phyloP scores from a whole-genome alignment of 306 rosid species.

The Vigna reflexopilosa region DNA sequence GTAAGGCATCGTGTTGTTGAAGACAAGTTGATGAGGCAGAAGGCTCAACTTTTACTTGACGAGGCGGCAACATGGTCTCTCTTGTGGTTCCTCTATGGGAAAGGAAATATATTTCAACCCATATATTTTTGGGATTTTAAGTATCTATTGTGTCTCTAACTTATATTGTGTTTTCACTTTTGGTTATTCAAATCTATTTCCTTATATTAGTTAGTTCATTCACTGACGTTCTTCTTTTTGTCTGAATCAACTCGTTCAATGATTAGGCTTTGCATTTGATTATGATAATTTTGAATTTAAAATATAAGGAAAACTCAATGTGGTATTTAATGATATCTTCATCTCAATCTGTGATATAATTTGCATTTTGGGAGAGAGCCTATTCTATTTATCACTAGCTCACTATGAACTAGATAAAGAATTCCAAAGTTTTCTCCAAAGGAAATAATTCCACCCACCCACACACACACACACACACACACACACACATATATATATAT shows the following conservation, averaged over 20 bases:
- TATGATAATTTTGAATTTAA: conserved; percentile 4
- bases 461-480: no score
- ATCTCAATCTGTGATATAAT: conserved; percentile 24
- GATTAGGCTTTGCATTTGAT: conserved; percentile 24
- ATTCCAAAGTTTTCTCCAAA: conserved; percentile 6
- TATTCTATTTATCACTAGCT: conserved; percentile 15
- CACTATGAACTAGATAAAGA: background rate
- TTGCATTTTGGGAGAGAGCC: conserved; percentile 15
- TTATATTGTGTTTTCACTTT: conserved; percentile 25
- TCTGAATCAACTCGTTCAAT: conserved; percentile 7
- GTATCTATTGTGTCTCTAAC: conserved; percentile 36
- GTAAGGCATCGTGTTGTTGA: conserved; percentile 78
- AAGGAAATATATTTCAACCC: conserved; percentile 71
- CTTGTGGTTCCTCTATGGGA: conserved; percentile 92
- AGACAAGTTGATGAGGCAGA: conserved; percentile 96
- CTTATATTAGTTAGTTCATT: conserved; percentile 14
- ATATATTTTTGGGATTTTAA: conserved; percentile 28
- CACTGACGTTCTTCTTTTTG: conserved; percentile 12
- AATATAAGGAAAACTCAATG: conserved; percentile 11
- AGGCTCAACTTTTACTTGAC: conserved; percentile 88
- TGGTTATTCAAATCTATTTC: conserved; percentile 31
- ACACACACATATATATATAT: no score
- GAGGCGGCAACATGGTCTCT: conserved; percentile 99
- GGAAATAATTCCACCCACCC: conserved; percentile 17
- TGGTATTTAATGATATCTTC: conserved; percentile 16